Percentiles rank a stretch among this genome's conserved stretches.
Evolutionary conservation across 2,329 filamentous ascomycete species (phyloP).

Genomic region (Aspergillus sp.): DNA sequence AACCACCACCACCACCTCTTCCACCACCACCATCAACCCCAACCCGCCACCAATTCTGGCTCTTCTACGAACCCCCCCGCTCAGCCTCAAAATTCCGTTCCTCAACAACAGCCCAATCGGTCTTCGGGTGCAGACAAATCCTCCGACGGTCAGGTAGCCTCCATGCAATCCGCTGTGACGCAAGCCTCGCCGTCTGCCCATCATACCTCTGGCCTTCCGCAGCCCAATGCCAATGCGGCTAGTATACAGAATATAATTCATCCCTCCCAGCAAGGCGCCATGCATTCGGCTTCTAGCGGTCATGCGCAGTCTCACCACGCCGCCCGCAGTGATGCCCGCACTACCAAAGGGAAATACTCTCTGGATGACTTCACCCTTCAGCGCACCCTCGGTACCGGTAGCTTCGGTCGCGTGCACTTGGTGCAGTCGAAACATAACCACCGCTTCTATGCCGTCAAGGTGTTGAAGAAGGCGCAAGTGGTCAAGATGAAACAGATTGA

Average conservation of each 20-base stretch:
- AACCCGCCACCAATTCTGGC: conserved; percentile 15
- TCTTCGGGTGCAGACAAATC: conserved; percentile 23
- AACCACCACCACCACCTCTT: conserved; percentile 34
- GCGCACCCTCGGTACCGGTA: conserved; percentile 91
- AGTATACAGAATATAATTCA: conserved; percentile 85
- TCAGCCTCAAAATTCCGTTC: background rate
- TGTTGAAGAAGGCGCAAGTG: conserved; percentile 96
- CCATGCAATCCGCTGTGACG: conserved; percentile 41
- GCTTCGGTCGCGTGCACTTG: conserved; percentile 93
- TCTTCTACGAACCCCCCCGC: background rate
- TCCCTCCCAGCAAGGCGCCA: conserved; percentile 51
- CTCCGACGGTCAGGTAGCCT: conserved; percentile 31
- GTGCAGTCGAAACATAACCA: conserved; percentile 98
- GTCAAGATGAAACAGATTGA: conserved; percentile 99
- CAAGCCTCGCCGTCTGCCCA: conserved; percentile 35
- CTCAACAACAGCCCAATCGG: conserved; percentile 9
- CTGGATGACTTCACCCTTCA: conserved; percentile 86
- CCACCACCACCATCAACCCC: conserved; percentile 31
- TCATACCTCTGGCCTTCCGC: conserved; percentile 22
- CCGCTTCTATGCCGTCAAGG: conserved; percentile 97
- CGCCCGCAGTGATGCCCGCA: conserved; percentile 46
- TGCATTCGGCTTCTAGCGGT: conserved; percentile 32
- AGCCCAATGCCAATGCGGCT: conserved; percentile 62
- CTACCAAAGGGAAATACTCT: conserved; percentile 97
- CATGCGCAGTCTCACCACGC: conserved; percentile 17